Evolutionary conservation across 352 stramenopile species (phyloP), one percentile per base, ranked within the genome.

Genomic region (Paralagenidium karlingii): DNA sequence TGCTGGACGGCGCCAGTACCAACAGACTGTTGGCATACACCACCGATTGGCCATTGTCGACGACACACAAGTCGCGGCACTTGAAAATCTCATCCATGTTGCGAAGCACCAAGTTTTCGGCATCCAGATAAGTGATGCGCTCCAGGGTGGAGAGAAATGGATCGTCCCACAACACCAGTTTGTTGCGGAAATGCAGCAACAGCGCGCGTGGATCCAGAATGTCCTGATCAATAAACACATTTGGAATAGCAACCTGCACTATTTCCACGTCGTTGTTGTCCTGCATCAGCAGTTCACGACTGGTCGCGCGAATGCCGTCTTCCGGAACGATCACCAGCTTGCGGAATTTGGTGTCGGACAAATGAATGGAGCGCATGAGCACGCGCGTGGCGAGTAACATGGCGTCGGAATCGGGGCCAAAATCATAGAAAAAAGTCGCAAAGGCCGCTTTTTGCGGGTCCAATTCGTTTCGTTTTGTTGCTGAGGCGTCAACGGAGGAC

Each of bases 81-180:
- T 65, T 68, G 44, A 88, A 88, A 45, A 88, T 84, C 53, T 88
- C 75, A 50, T 88, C 75, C 27, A 88, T 30, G 33, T 88, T 88
- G 32, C 62, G 67, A 41, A 88, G 31, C 45, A 88, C 62, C 12
- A 88, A 32, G 49, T 88, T 88, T 54, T 88, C 75, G 15, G 67
- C 68, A 31, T 88, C 75, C 33, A 88, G 34, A 34, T 88, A 88
- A 34, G 79, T 71, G 32, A 88, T 52, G 25, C 75, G 71, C 54
- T 79, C 67, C 21, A 86, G 53, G 36, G 58, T 51, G 2, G 65
- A 65, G 24, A 88, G 57, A 44, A 60, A 53, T 12, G 74, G 63
- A 25, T 87, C 69, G 45, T 88, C 75, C 75, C 75, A 88, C 27
- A 88, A 64, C 36, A 70, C 71, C 24, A 85, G 50, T 37, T 85